phyloP scores from a whole-genome alignment of 768 basidiomycete genomes.

The Lactarius vividus region DNA sequence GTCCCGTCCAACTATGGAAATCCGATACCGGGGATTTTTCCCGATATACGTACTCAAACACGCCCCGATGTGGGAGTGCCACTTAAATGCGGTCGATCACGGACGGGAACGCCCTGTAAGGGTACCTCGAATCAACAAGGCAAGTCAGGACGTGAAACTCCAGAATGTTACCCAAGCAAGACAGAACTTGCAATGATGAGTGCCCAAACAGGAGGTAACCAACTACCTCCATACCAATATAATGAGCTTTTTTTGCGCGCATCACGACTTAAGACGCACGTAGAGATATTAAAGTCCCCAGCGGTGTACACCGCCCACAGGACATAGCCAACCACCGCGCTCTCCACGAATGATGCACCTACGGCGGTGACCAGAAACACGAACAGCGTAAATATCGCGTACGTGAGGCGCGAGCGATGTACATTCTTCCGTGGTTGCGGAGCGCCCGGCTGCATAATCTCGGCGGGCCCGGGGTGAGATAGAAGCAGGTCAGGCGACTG shows the following conservation, averaged over 20 bases:
- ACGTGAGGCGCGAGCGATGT: constrained; percentile 23
- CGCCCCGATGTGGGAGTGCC: background rate
- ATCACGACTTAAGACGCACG: constrained; percentile 20
- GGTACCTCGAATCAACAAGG: background rate
- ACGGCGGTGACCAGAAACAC: constrained; percentile 20
- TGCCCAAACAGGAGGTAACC: constrained; percentile 27
- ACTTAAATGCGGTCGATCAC: constrained; percentile 28
- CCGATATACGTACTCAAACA: background rate
- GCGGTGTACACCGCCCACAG: constrained; percentile 22
- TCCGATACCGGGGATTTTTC: constrained; percentile 3
- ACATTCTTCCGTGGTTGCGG: constrained; percentile 20
- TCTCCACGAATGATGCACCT: constrained; percentile 21
- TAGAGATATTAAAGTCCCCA: constrained; percentile 25
- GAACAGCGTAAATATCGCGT: constrained; percentile 24
- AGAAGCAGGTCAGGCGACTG: constrained; percentile 15
- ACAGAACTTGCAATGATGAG: constrained; percentile 23
- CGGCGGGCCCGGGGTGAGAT: background rate
- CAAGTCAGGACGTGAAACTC: background rate
- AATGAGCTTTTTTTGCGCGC: constrained; percentile 1
- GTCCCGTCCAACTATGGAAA: background rate
- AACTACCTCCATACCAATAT: constrained; percentile 1
- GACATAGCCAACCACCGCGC: constrained; percentile 27
- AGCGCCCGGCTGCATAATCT: background rate
- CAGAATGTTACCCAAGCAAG: constrained; percentile 21
- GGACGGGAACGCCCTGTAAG: constrained; percentile 23